These are phyloP conservation scores for Nakazawaea laoshanensis DNA, from an alignment of 805 yeast genomes.

Conservation along the genomic window DNA sequence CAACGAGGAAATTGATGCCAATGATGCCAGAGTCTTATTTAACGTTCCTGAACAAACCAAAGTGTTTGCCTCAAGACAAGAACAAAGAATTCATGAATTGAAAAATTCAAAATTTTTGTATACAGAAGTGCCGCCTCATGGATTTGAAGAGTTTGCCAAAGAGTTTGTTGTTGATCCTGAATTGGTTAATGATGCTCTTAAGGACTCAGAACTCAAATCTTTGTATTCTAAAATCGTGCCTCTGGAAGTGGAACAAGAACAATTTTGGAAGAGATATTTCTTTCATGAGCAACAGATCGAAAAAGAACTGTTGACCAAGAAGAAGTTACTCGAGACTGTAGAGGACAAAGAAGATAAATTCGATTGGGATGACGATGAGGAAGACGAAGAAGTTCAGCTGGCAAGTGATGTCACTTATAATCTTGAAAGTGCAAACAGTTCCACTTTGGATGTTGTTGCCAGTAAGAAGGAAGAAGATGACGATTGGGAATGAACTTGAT, in stretches of 20 bases:
- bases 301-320: constrained; percentile 58
- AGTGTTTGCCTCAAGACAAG: constrained; percentile 44
- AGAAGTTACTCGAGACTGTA: constrained; percentile 38
- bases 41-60: constrained; percentile 32
- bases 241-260: constrained; percentile 37
- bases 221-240: constrained; percentile 66
- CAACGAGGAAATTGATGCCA: constrained; percentile 17
- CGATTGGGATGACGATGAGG: constrained; percentile 45
- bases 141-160: constrained; percentile 22
- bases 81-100: constrained; percentile 51
- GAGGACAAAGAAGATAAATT: constrained; percentile 42
- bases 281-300: constrained; percentile 42
- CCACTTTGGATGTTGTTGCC: constrained; percentile 24
- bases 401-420: constrained; percentile 32
- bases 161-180: too few species aligned
- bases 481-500: constrained; percentile 45
- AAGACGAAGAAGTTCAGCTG: constrained; percentile 24
- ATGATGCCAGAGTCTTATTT: constrained; percentile 32
- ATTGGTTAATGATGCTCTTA: too few species aligned
- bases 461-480: constrained; percentile 26
- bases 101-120: constrained; percentile 42
- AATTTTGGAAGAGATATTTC: constrained; percentile 74
- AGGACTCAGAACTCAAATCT: too few species aligned
- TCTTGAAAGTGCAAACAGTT: constrained; percentile 26
- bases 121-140: constrained; percentile 19